These are phyloP conservation scores for Fusarium aywerte DNA, from an alignment of 2,329 filamentous ascomycete species.

Conservation along the genomic window DNA sequence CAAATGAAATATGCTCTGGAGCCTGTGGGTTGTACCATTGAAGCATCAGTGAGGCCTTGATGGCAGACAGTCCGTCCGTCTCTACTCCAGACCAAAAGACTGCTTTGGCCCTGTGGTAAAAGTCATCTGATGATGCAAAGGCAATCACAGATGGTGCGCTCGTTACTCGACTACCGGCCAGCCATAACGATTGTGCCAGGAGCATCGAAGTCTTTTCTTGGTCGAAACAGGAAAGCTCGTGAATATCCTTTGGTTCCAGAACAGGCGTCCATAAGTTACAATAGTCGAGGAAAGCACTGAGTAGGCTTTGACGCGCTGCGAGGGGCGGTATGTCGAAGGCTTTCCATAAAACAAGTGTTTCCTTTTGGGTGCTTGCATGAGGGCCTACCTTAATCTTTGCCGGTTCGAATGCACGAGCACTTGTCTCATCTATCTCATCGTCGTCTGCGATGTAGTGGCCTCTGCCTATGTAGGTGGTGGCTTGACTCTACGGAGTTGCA, in stretches of 20 bases:
- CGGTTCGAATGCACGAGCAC: neutral
- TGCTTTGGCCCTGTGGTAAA: neutral
- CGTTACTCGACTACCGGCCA: conserved; percentile 1
- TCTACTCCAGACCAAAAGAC: conserved; percentile 1
- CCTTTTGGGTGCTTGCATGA: neutral
- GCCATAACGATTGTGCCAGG: neutral
- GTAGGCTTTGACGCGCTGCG: neutral
- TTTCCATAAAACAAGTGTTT: neutral
- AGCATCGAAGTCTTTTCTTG: neutral
- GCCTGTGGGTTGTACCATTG: conserved; percentile 5
- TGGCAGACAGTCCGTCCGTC: neutral
- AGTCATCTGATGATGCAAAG: neutral
- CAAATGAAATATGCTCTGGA: conserved; percentile 2
- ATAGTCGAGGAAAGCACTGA: neutral
- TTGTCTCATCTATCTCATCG: conserved; percentile 2
- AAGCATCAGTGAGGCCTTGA: neutral
- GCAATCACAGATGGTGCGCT: neutral
- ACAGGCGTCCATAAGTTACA: conserved; percentile 1
- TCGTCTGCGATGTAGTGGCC: neutral
- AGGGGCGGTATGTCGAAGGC: neutral
- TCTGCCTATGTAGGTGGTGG: neutral
- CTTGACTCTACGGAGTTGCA: neutral
- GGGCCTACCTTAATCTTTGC: neutral
- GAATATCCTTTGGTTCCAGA: neutral
- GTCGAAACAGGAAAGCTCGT: neutral